Conservation (phyloP, 2,329 filamentous ascomycete genomes). For the Helminthosporium solani region DNA sequence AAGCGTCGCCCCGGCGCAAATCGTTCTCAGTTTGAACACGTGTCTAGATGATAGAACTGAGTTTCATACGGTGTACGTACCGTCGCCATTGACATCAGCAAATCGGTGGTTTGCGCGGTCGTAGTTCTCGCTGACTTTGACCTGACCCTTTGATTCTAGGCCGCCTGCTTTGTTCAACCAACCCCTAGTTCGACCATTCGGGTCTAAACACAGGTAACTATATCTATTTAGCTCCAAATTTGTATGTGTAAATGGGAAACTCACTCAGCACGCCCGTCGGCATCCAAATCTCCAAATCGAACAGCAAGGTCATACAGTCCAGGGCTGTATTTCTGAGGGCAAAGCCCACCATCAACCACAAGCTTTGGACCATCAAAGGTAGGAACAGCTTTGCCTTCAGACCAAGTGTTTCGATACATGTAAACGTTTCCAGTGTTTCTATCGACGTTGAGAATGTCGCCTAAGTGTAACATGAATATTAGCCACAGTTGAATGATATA, state of each 20-base stretch:
- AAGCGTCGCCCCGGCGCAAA: too few species aligned
- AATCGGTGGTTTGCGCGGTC: slow-evolving; percentile 44
- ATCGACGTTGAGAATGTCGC: slow-evolving; percentile 38
- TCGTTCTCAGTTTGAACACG: too few species aligned
- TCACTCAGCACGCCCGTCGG: slow-evolving; percentile 18
- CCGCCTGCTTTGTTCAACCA: slow-evolving; percentile 22
- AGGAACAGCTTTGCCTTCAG: background rate
- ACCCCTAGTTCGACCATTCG: slow-evolving; percentile 6
- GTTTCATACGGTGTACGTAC: slow-evolving; percentile 3
- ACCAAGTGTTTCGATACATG: slow-evolving; percentile 27
- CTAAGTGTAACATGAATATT: too few species aligned
- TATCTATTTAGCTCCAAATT: too few species aligned
- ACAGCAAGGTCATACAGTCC: slow-evolving; percentile 30
- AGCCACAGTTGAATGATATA: too few species aligned
- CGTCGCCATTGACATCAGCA: slow-evolving; percentile 45
- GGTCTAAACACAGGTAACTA: slow-evolving; percentile 15
- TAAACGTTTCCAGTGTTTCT: slow-evolving; percentile 24
- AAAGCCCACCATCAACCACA: slow-evolving; percentile 9
- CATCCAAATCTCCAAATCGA: slow-evolving; percentile 36
- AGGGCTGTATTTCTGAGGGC: slow-evolving; percentile 25
- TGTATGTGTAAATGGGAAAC: too few species aligned
- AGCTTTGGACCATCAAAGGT: slow-evolving; percentile 2
- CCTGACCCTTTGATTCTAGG: slow-evolving; percentile 24
- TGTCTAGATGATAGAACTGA: too few species aligned
- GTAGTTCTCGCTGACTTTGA: slow-evolving; percentile 9